A percentile compares a stretch with the other conserved stretches of the same genome.
Evolutionary conservation across 306 rosid genomes (phyloP).

Genomic region (Fragaria vesca): DNA sequence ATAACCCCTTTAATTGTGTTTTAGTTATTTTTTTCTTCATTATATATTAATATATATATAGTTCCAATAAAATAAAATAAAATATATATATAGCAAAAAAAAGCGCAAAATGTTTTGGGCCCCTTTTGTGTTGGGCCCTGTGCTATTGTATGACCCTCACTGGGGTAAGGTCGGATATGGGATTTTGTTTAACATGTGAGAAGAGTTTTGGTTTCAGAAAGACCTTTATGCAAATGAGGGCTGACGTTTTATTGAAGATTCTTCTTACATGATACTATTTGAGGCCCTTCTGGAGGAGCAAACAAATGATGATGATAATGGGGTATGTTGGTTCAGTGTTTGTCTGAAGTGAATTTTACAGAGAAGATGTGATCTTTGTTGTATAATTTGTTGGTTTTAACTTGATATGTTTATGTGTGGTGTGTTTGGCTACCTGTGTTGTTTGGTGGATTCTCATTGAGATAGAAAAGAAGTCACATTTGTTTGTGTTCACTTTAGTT

Average conservation of each 20-base stretch:
- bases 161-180: not conserved
- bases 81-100: too few species aligned
- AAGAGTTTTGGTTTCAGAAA: constrained; percentile 29
- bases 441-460: not conserved
- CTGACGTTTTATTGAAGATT: constrained; percentile 55
- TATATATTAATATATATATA: too few species aligned
- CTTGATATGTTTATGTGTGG: not conserved
- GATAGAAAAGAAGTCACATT: not conserved
- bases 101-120: too few species aligned
- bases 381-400: not conserved
- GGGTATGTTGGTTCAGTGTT: constrained; percentile 23
- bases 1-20: too few species aligned
- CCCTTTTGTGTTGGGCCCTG: too few species aligned
- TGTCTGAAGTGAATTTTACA: not conserved
- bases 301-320: not conserved
- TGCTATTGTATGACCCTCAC: too few species aligned
- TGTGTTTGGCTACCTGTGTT: not conserved
- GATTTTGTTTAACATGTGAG: not conserved
- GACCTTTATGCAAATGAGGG: constrained; percentile 36
- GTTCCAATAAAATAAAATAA: too few species aligned
- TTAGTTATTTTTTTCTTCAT: too few species aligned
- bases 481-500: not conserved
- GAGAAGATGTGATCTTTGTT: not conserved
- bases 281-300: constrained; percentile 40
- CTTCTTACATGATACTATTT: constrained; percentile 40